Evolutionary conservation across 2,329 filamentous ascomycete species (phyloP), one percentile per base, ranked within the genome.

Genomic region (Neonectria coccinea): DNA sequence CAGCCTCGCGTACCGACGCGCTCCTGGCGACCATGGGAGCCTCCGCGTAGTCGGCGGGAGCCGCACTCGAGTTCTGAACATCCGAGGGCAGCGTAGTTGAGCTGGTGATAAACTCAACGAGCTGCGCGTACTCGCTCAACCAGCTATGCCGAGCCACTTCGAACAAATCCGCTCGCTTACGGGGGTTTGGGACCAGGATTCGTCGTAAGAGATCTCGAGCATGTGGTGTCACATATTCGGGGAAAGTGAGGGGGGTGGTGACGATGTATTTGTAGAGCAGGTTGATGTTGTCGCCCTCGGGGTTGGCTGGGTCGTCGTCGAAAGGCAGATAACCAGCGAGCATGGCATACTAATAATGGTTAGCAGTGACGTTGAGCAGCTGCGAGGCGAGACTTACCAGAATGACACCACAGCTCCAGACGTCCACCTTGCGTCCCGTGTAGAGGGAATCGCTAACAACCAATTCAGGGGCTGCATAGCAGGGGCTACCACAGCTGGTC

Each of bases 221-320:
- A 79, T 99, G 96, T 8, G 96, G 96, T 8, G 96, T 97, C 71
- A 99, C 96, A 77, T 98, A 98, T 89, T 99, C 96, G 66, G 96
- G 96, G 78, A 99, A 99, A 4, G 95, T 98, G 45, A 99, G 87
- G 39, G 95, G 94, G 1, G 96, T 99, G 59, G 93, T 97, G 64
- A 97, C 95, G 73, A 99, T 99, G 81, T 99, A 99, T 82, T 98
- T 98, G 86, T 99, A 99, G 29, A 99, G 85, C 11, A 99, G 86
- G 78, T 99, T 99, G 83, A 99, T 99, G 78, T 99, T 99, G 79
- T 99, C 96, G 70, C 96, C 96, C 80, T 99, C 96, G 2, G 96
- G 96, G 76, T 99, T 99, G 50, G 94, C 96, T 68, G 96, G 96
- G 75, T 99, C 96, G 77, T 99, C 96, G 74, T 99, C 96, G 75